Percentiles rank a stretch among this genome's conserved stretches.
phyloP scores from a whole-genome alignment of 306 rosid genomes.

The Ochetophila trinervis region DNA sequence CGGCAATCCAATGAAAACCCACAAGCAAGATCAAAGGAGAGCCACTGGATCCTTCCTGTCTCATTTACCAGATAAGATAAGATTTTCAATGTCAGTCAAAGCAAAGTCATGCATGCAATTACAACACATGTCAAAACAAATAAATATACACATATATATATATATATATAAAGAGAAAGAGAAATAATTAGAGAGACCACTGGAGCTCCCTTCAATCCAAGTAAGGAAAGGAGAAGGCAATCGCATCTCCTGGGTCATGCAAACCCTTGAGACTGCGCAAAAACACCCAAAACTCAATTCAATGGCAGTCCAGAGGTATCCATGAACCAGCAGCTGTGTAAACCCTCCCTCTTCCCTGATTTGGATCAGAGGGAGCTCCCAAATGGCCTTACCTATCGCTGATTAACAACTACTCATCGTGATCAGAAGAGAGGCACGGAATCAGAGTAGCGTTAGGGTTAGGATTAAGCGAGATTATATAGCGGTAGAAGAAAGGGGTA shows the following conservation, averaged over 20 bases:
- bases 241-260: conserved; percentile 42
- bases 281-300: not conserved
- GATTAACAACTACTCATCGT: not conserved
- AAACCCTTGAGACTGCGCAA: conserved; percentile 30
- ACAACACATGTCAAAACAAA: not conserved
- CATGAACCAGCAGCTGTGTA: conserved; percentile 38
- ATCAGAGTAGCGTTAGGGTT: no score
- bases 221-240: conserved; percentile 31
- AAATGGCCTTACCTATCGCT: not conserved
- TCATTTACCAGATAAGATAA: no score
- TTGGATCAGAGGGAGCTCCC: conserved; percentile 42
- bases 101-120: no score
- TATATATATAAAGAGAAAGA: not conserved
- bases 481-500: not conserved
- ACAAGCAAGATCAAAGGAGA: no score
- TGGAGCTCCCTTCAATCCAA: conserved; percentile 55
- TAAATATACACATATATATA: not conserved
- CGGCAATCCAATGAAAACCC: no score
- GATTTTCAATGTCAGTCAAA: no score
- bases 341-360: conserved; percentile 22
- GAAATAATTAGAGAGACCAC: not conserved
- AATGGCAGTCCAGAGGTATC: conserved; percentile 38
- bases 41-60: no score
- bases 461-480: conserved; percentile 11
- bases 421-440: no score